Evolutionary conservation across 2,329 filamentous ascomycete species (phyloP).

Genomic region (Dryadomyces quercivorus): DNA sequence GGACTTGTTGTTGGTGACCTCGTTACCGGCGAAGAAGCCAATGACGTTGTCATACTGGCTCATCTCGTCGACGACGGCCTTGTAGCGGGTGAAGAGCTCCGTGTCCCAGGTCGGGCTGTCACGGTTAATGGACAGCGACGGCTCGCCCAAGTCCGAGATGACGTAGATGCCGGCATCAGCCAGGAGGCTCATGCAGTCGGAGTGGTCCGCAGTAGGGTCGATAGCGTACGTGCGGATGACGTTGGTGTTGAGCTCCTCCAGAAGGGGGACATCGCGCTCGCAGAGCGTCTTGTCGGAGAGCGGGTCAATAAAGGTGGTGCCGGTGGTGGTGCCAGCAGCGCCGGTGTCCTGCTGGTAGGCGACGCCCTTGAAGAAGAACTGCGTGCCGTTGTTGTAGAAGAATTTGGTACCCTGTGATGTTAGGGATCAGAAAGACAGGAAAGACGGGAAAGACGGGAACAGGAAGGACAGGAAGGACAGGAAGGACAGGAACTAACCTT

Average conservation of each 20-base stretch:
- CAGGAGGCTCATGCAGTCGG: slow-evolving; percentile 72
- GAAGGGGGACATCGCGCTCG: slow-evolving; percentile 73
- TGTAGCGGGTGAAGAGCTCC: slow-evolving; percentile 69
- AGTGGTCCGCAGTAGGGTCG: slow-evolving; percentile 67
- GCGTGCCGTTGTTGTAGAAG: slow-evolving; percentile 65
- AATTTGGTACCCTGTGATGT: slow-evolving; percentile 35
- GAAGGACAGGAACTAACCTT: slow-evolving; percentile 39
- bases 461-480: too few relatives aligned
- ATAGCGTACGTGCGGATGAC: slow-evolving; percentile 92
- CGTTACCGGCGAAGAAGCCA: slow-evolving; percentile 97
- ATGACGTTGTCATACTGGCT: slow-evolving; percentile 79
- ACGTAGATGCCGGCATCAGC: slow-evolving; percentile 87
- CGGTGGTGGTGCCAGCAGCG: slow-evolving; percentile 37
- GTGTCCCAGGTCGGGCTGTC: slow-evolving; percentile 67
- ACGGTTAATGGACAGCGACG: slow-evolving; percentile 73
- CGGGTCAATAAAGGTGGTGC: slow-evolving; percentile 62
- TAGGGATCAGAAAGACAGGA: background rate
- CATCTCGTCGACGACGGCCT: slow-evolving; percentile 68
- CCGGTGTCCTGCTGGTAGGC: slow-evolving; percentile 81
- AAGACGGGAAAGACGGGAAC: background rate
- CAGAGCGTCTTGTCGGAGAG: slow-evolving; percentile 61
- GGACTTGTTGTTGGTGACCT: slow-evolving; percentile 79
- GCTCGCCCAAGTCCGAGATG: slow-evolving; percentile 79
- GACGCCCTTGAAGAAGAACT: slow-evolving; percentile 76
- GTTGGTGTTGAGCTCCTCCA: slow-evolving; percentile 74